A percentile compares a stretch with the other conserved stretches of the same genome.
Conservation (phyloP, 176 grass and related monocot genomes). For the Elymus sibiricus region DNA sequence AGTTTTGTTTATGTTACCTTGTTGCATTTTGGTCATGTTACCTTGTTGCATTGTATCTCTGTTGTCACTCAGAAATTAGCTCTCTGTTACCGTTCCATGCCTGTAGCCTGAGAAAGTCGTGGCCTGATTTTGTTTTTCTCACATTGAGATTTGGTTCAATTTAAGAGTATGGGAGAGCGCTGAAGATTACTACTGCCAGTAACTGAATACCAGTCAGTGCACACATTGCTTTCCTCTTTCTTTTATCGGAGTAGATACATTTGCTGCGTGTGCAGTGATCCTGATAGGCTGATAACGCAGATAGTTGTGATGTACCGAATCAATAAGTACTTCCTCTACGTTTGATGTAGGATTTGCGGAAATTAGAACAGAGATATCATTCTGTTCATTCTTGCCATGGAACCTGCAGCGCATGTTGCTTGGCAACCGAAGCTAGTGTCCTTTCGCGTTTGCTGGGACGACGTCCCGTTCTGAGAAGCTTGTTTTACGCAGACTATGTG, state of each 20-base stretch:
- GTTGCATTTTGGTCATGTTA: background rate
- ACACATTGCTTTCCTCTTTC: background rate
- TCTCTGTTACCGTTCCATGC: background rate
- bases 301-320: no score
- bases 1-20: background rate
- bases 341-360: no score
- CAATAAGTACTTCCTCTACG: no score
- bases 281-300: background rate
- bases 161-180: background rate
- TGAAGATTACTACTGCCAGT: background rate
- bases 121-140: background rate
- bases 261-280: background rate
- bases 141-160: background rate
- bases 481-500: no score
- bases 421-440: no score
- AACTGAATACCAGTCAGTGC: background rate
- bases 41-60: conserved; percentile 21
- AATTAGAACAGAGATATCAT: no score
- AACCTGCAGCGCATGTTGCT: no score
- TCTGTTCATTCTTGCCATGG: no score
- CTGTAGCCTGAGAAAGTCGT: no score
- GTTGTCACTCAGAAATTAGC: background rate
- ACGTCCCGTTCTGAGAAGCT: no score
- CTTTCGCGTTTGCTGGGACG: no score
- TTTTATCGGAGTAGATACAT: background rate